phyloP scores from a whole-genome alignment of 352 stramenopile genomes.

The Pythium brassicae region DNA sequence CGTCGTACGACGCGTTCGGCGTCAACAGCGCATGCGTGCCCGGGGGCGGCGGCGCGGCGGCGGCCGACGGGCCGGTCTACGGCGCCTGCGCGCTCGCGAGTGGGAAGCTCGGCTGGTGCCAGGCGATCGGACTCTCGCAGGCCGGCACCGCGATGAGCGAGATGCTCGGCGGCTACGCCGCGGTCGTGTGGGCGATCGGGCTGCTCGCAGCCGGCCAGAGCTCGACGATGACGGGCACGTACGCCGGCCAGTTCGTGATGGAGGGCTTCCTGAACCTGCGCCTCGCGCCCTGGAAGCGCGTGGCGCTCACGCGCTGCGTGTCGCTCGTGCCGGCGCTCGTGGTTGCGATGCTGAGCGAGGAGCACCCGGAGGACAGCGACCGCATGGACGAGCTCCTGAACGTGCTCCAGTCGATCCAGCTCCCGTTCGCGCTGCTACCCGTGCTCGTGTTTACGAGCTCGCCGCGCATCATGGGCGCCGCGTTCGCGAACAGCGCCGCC shows the following conservation, averaged over 20 bases:
- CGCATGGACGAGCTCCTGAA: constrained; percentile 90
- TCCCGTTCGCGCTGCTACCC: constrained; percentile 89
- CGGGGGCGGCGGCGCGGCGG: constrained; percentile 20
- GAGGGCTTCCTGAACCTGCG: constrained; percentile 94
- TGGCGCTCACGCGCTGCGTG: constrained; percentile 86
- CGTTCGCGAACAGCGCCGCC: constrained; percentile 50
- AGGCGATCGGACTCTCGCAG: constrained; percentile 86
- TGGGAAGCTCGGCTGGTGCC: constrained; percentile 63
- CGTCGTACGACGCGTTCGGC: constrained; percentile 38
- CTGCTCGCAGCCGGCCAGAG: constrained; percentile 93
- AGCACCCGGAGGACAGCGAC: constrained; percentile 78
- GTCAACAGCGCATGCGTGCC: constrained; percentile 76
- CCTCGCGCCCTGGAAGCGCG: constrained; percentile 77
- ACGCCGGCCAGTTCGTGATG: constrained; percentile 97
- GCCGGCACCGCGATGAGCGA: constrained; percentile 74
- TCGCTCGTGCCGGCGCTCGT: constrained; percentile 87
- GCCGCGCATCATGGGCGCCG: constrained; percentile 65
- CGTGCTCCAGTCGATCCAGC: constrained; percentile 89
- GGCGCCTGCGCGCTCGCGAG: constrained; percentile 54
- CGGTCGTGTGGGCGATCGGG: constrained; percentile 92
- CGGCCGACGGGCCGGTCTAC: constrained; percentile 38
- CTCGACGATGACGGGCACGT: constrained; percentile 96
- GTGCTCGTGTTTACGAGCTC: constrained; percentile 87
- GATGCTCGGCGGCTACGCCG: constrained; percentile 77
- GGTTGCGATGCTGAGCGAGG: constrained; percentile 84